These are phyloP conservation scores for Blakeslea trispora DNA, from an alignment of 371 early-diverging fungal genomes.

Conservation along the genomic window DNA sequence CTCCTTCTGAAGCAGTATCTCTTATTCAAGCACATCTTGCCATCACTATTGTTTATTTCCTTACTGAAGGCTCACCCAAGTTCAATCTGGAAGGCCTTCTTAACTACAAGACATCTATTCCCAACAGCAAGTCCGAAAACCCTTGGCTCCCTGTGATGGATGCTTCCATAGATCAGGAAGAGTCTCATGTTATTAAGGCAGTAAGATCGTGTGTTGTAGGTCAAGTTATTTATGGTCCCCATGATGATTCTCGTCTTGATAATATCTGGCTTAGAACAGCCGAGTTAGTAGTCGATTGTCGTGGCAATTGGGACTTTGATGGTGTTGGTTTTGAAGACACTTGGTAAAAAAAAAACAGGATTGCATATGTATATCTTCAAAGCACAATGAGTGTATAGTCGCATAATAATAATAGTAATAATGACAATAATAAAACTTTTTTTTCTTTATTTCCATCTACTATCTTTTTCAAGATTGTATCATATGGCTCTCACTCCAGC, in stretches of 20 bases:
- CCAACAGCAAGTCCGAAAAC: slow-evolving; percentile 25
- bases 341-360: slow-evolving; percentile 25
- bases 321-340: slow-evolving; percentile 44
- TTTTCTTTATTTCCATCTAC: no score
- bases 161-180: slow-evolving; percentile 44
- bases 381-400: no score
- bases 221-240: slow-evolving; percentile 40
- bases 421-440: no score
- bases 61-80: slow-evolving; percentile 45
- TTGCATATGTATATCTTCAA: no score
- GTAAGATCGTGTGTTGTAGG: slow-evolving; percentile 50
- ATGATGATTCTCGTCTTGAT: slow-evolving; percentile 15
- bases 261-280: slow-evolving; percentile 39
- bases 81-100: slow-evolving; percentile 39
- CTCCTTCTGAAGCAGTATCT: slow-evolving; percentile 36
- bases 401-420: background rate
- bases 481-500: slow-evolving; percentile 31
- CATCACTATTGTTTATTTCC: slow-evolving; percentile 36
- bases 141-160: slow-evolving; percentile 53
- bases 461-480: slow-evolving; percentile 27
- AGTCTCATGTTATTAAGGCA: slow-evolving; percentile 58
- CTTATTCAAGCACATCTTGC: slow-evolving; percentile 46
- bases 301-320: slow-evolving; percentile 43
- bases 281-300: slow-evolving; percentile 35
- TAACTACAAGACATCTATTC: slow-evolving; percentile 19